Percentiles rank a stretch among this genome's conserved stretches.
Conservation (phyloP, 225 moss, liverwort and hornwort species). For the Pleurozium schreberi region DNA sequence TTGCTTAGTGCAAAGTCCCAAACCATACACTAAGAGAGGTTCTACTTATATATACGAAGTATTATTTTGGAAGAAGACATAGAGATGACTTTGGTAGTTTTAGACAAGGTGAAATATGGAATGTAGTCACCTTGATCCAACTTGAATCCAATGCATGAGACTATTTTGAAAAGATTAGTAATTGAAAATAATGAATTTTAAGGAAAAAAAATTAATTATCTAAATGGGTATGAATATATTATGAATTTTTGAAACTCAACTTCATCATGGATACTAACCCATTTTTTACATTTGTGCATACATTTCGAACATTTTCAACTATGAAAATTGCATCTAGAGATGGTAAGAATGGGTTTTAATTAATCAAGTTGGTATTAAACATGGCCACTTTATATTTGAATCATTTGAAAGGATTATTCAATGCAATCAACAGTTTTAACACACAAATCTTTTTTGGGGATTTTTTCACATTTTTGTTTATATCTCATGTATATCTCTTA, state of each 20-base stretch:
- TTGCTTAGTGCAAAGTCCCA: too few species aligned
- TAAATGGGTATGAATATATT: background rate
- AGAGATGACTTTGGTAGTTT: background rate
- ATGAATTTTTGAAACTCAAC: background rate
- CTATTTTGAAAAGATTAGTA: too few species aligned
- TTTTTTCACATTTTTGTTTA: too few species aligned
- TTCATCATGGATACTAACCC: background rate
- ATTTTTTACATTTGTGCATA: rapidly evolving
- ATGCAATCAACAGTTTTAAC: too few species aligned
- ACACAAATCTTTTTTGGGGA: too few species aligned
- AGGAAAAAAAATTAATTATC: background rate
- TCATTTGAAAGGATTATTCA: too few species aligned
- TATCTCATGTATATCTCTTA: too few species aligned
- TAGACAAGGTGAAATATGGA: background rate
- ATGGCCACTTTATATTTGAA: background rate
- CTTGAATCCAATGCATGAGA: rapidly evolving
- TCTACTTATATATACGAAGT: too few species aligned
- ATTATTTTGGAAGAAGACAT: background rate
- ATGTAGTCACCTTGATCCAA: rapidly evolving
- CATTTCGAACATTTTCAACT: background rate
- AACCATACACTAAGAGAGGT: too few species aligned
- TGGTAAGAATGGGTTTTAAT: too few species aligned
- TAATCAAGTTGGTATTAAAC: background rate
- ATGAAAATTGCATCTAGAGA: background rate
- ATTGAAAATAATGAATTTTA: background rate